These are phyloP conservation scores for Erythrophleum ivorense DNA, from an alignment of 331 rosid genomes.

Conservation along the genomic window DNA sequence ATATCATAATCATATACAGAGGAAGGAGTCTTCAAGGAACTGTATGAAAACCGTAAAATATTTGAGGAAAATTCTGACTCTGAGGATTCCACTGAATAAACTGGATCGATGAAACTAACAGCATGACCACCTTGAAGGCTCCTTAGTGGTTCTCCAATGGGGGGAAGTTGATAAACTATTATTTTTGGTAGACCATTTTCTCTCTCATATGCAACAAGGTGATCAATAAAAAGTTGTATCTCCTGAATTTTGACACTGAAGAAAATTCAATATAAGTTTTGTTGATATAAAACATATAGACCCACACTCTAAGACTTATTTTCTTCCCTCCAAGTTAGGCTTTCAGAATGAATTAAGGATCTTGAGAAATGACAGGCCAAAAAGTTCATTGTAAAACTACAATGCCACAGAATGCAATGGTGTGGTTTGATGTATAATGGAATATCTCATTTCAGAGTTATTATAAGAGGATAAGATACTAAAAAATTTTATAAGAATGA, in stretches of 20 bases:
- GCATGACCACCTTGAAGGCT: slow-evolving; percentile 66
- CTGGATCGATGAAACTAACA: slow-evolving; percentile 76
- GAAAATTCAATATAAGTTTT: slow-evolving; percentile 51
- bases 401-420: background rate
- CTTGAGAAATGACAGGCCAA: slow-evolving; percentile 19
- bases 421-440: background rate
- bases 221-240: slow-evolving; percentile 70
- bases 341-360: slow-evolving; percentile 25
- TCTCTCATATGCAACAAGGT: slow-evolving; percentile 75
- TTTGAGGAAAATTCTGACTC: slow-evolving; percentile 75
- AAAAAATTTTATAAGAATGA: background rate
- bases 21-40: slow-evolving; percentile 86
- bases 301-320: background rate
- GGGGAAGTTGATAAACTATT: slow-evolving; percentile 71
- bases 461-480: background rate
- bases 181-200: slow-evolving; percentile 87
- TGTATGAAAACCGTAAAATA: slow-evolving; percentile 74
- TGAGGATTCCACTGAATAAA: slow-evolving; percentile 61
- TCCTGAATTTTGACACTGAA: slow-evolving; percentile 86
- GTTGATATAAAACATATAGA: background rate
- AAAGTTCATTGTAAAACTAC: slow-evolving; percentile 20
- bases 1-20: slow-evolving; percentile 92
- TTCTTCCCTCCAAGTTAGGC: slow-evolving; percentile 37
- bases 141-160: slow-evolving; percentile 65
- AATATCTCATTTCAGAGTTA: slow-evolving; percentile 8